Evolutionary conservation across 129 eudicot species (phyloP).

Genomic region (Centaurea solstitialis): DNA sequence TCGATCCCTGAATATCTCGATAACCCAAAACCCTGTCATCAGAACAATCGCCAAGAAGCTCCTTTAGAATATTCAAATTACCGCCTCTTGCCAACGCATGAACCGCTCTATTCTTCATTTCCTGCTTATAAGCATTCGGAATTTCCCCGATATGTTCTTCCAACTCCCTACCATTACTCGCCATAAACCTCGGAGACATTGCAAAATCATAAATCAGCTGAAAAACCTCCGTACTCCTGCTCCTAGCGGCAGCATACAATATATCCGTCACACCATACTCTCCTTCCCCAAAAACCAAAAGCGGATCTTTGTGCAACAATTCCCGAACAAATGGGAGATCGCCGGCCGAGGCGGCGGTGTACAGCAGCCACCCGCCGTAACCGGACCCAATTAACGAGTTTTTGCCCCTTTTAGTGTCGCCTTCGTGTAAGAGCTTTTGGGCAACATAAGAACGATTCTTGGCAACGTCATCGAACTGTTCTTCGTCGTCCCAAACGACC

Average conservation of each 20-base stretch:
- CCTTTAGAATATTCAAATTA: constrained; percentile 59
- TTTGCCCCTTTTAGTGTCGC: constrained; percentile 56
- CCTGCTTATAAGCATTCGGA: constrained; percentile 69
- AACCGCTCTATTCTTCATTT: constrained; percentile 85
- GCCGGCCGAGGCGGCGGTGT: constrained; percentile 97
- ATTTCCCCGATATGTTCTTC: constrained; percentile 56
- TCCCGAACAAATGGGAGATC: constrained; percentile 66
- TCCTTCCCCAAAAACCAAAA: constrained; percentile 94
- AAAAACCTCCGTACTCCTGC: constrained; percentile 76
- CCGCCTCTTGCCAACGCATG: constrained; percentile 97
- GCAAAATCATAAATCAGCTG: constrained; percentile 64
- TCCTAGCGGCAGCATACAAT: constrained; percentile 85
- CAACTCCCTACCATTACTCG: constrained; percentile 36
- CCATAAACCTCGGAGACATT: constrained; percentile 62
- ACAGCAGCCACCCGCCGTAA: constrained; percentile 97
- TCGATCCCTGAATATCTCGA: constrained; percentile 77
- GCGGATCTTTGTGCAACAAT: constrained; percentile 69
- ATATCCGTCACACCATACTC: constrained; percentile 94
- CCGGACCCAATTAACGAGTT: constrained; percentile 72
- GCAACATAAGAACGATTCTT: constrained; percentile 69
- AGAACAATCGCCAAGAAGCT: constrained; percentile 65
- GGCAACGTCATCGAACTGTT: constrained; percentile 78
- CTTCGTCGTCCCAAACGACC: constrained; percentile 93
- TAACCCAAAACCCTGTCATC: constrained; percentile 51
- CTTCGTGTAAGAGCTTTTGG: constrained; percentile 58